Conservation (phyloP, 768 basidiomycete species). For the Boletus sp. region DNA sequence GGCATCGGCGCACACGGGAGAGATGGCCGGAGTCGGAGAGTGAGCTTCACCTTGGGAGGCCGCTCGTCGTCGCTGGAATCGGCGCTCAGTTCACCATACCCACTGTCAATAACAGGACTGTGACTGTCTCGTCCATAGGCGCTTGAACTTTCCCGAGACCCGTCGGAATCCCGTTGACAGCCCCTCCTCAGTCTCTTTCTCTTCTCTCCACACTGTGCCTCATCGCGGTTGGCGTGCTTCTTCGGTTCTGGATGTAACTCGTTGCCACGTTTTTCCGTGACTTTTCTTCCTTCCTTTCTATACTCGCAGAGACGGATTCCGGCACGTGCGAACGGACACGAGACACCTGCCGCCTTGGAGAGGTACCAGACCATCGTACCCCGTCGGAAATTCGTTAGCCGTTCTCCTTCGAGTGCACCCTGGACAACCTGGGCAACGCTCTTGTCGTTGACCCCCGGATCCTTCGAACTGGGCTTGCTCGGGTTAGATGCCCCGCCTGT, state of each 20-base stretch:
- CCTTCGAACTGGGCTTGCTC: constrained; percentile 21
- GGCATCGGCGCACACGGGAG: constrained; percentile 23
- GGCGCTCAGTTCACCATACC: constrained; percentile 21
- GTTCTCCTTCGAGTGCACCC: constrained; percentile 22
- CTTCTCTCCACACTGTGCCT: constrained; percentile 44
- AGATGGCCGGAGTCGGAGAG: constrained; percentile 53
- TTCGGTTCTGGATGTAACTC: constrained; percentile 38
- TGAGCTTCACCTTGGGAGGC: constrained; percentile 66
- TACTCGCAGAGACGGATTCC: constrained; percentile 74
- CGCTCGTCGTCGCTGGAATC: constrained; percentile 34
- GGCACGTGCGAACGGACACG: constrained; percentile 70
- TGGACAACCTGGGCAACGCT: not conserved
- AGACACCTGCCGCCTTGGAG: constrained; percentile 67
- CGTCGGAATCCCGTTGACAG: constrained; percentile 24
- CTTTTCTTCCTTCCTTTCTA: constrained; percentile 45
- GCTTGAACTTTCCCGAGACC: constrained; percentile 7
- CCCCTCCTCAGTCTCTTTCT: constrained; percentile 40
- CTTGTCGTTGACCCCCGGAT: constrained; percentile 28
- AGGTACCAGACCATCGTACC: constrained; percentile 84
- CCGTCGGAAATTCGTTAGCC: constrained; percentile 69
- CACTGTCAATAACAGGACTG: constrained; percentile 27
- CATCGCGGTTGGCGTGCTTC: constrained; percentile 36
- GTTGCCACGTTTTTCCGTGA: constrained; percentile 23
- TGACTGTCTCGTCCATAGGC: constrained; percentile 8
- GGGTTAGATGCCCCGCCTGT: constrained; percentile 60